These are phyloP conservation scores for Dioszegia crocea DNA, from an alignment of 768 basidiomycete species.

Conservation along the genomic window DNA sequence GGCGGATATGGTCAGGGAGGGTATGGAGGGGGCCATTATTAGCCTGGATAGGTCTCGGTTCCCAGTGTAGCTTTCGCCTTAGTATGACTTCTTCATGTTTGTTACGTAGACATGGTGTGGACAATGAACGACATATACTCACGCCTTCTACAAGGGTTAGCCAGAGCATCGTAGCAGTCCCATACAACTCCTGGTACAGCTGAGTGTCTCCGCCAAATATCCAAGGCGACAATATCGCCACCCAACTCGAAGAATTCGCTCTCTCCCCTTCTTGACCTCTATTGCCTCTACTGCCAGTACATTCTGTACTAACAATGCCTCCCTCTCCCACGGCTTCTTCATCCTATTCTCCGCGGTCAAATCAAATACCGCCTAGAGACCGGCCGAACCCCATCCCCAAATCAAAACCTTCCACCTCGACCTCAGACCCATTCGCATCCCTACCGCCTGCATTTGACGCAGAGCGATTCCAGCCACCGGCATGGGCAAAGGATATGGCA, in stretches of 20 bases:
- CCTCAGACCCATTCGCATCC: conserved; percentile 1
- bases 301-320: too few species aligned
- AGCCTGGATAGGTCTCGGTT: neutral
- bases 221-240: too few species aligned
- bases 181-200: too few species aligned
- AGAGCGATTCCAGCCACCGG: conserved; percentile 23
- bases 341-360: too few species aligned
- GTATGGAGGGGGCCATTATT: conserved; percentile 4
- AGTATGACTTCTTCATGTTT: neutral
- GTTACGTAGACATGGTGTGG: neutral
- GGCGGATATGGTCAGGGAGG: conserved; percentile 6
- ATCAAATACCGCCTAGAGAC: neutral
- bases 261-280: too few species aligned
- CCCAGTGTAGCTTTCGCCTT: neutral
- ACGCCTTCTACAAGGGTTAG: neutral
- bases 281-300: too few species aligned
- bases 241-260: too few species aligned
- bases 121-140: conserved; percentile 8
- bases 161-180: too few species aligned
- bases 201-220: too few species aligned
- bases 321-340: too few species aligned
- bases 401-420: neutral
- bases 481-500: conserved; percentile 23
- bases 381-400: neutral
- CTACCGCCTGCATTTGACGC: conserved; percentile 18